Conservation (phyloP, 495 filamentous ascomycete species). For the Cudoniella acicularis region DNA sequence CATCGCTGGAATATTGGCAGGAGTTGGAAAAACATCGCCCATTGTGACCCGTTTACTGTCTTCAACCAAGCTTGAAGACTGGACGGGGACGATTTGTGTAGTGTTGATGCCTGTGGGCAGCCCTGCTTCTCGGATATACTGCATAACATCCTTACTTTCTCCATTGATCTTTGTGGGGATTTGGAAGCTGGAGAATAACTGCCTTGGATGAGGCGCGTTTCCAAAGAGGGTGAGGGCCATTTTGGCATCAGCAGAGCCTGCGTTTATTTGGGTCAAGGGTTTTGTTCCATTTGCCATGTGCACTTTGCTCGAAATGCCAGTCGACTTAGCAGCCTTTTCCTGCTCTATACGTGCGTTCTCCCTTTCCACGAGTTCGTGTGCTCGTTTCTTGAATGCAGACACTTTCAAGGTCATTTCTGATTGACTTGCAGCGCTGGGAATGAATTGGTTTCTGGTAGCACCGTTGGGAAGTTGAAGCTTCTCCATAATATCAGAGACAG, state of each 20-base stretch:
- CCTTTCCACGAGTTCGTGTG: constrained; percentile 33
- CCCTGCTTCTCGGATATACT: constrained; percentile 53
- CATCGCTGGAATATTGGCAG: constrained; percentile 59
- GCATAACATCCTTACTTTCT: constrained; percentile 27
- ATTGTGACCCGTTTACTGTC: constrained; percentile 57
- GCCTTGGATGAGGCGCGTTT: constrained; percentile 65
- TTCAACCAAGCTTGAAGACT: constrained; percentile 34
- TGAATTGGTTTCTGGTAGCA: constrained; percentile 12
- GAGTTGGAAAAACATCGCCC: constrained; percentile 76
- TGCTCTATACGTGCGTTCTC: constrained; percentile 38
- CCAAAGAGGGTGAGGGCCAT: constrained; percentile 69
- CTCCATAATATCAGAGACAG: constrained; percentile 34
- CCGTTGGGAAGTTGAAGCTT: constrained; percentile 31
- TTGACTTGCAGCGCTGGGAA: constrained; percentile 10
- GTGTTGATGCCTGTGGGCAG: constrained; percentile 72
- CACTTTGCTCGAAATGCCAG: background rate
- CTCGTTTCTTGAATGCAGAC: constrained; percentile 19
- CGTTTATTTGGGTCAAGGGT: constrained; percentile 22
- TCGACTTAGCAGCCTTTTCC: constrained; percentile 31
- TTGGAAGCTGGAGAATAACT: constrained; percentile 80
- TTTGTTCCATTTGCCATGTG: constrained; percentile 8
- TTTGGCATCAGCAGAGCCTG: constrained; percentile 38
- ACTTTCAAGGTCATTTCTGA: constrained; percentile 18
- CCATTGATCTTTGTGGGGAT: constrained; percentile 42
- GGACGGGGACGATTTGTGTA: constrained; percentile 61